A percentile compares a stretch with the other conserved stretches of the same genome.
Conservation (phyloP, 129 eudicot species). For the Escallonia rubra region DNA sequence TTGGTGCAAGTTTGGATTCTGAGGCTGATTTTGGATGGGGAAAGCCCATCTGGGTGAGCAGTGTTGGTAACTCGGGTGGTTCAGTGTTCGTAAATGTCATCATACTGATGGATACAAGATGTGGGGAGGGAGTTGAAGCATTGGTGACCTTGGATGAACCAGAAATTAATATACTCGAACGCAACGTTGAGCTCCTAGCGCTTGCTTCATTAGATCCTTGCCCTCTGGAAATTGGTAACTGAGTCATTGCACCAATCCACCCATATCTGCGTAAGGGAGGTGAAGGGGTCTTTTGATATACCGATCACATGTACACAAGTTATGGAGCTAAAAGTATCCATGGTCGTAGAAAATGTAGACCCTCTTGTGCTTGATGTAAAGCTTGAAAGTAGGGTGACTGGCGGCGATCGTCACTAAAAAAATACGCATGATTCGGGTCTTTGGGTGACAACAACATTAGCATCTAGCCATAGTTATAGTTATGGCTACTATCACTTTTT, state of each 20-base stretch:
- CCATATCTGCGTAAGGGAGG: background rate
- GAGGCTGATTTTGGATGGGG: slow-evolving; percentile 79
- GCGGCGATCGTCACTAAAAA: too few species aligned
- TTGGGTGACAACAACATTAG: too few species aligned
- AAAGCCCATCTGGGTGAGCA: slow-evolving; percentile 65
- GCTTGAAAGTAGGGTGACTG: too few species aligned
- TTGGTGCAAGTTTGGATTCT: slow-evolving; percentile 64
- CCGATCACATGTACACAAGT: background rate
- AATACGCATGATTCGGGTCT: too few species aligned
- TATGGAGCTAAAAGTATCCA: too few species aligned
- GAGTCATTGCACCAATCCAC: too few species aligned
- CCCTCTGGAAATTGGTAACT: slow-evolving; percentile 28
- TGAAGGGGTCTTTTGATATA: background rate
- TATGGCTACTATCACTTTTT: too few species aligned
- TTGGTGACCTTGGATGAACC: slow-evolving; percentile 72
- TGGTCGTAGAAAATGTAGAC: too few species aligned
- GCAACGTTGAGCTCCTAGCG: slow-evolving; percentile 28
- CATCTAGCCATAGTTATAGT: too few species aligned
- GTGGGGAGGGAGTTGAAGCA: slow-evolving; percentile 75
- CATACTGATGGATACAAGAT: slow-evolving; percentile 44
- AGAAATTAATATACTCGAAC: slow-evolving; percentile 36
- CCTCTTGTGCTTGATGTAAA: too few species aligned
- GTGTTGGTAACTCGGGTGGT: slow-evolving; percentile 25
- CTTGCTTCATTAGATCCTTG: slow-evolving; percentile 49
- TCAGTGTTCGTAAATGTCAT: slow-evolving; percentile 45